These are phyloP conservation scores for Scheffersomyces insectosa DNA, from an alignment of 1,139 yeast genomes.

Conservation along the genomic window DNA sequence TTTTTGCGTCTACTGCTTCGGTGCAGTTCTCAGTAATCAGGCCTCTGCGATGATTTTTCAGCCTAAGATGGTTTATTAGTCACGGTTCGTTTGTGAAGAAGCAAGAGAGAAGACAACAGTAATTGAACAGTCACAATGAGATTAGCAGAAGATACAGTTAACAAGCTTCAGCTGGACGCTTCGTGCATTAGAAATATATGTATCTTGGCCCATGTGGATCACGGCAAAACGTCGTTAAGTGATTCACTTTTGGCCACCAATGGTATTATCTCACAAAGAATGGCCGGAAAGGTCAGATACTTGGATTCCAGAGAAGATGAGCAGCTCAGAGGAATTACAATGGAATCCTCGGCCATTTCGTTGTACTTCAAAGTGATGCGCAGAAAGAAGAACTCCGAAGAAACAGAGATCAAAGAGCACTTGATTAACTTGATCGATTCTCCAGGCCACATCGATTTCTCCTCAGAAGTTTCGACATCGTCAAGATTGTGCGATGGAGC, in stretches of 20 bases:
- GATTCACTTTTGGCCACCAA: constrained; percentile 92
- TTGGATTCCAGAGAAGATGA: constrained; percentile 95
- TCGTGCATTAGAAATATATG: constrained; percentile 82
- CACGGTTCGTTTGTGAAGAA: no score
- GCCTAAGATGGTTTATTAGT: background rate
- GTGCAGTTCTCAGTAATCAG: no score
- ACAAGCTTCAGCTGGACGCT: constrained; percentile 68
- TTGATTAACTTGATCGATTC: constrained; percentile 92
- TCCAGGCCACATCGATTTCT: constrained; percentile 97
- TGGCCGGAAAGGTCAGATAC: constrained; percentile 94
- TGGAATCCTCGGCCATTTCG: constrained; percentile 95
- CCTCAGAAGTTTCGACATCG: constrained; percentile 94
- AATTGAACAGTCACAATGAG: constrained; percentile 33
- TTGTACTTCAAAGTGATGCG: constrained; percentile 71
- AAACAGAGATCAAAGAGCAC: constrained; percentile 62
- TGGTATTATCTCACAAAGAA: constrained; percentile 90
- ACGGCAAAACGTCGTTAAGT: constrained; percentile 93
- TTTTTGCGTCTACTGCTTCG: no score
- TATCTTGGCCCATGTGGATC: constrained; percentile 97
- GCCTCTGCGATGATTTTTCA: background rate
- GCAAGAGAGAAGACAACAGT: no score
- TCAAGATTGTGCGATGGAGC: constrained; percentile 97
- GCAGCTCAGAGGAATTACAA: constrained; percentile 93
- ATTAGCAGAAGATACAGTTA: constrained; percentile 62
- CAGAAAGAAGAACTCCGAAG: constrained; percentile 31